Base-by-base conservation (phyloP, 176 grass and related monocot genomes). In the Aegilops umbellulata region DNA sequence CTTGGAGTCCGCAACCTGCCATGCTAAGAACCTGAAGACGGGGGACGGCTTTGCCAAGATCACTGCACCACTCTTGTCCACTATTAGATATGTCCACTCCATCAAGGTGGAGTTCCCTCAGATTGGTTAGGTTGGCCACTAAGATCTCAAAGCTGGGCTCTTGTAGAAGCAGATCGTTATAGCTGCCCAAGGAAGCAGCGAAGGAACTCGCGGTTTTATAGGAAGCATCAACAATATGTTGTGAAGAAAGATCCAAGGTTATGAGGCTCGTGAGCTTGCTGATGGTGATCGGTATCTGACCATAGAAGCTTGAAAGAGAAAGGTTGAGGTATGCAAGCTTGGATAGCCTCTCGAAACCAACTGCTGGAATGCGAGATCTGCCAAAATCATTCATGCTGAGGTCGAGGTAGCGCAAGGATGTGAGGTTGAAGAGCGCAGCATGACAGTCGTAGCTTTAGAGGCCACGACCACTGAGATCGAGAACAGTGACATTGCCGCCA, bases 311-410 rank as follows among this genome's bases (percentile, higher is more conserved):
- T 5, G 88, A 29, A 34, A 82, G 60, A 51, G 91, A 93, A 51
- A 93, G 74, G 26, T 93, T 90, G 27, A 90, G 88, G 69, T 84
- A 64, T 44, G 69, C 80, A 8, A 93, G 78, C 24, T 82, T 67
- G 17, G 85, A 42, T 2, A 90, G 70, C 81, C 23, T 78, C 58
- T 87, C 85, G 19, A 93, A 93, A 4, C 84, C 80, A 17, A 4
- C 26, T n/a, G 44, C 61, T 0, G 68, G 81, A 12, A 90, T 67
- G 20, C 4, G 12, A 64, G 57, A 29, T 73, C 16, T 5, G 13
- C 17, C 41, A 14, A 84, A 77, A 10, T 24, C 55, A 4, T 87
- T 90, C 67, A 69, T 8, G 53, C 80, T 70, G 17, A 69, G 65
- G 31, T 69, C 65, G 31, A 69, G 65, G 65, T 69, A 69, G 16